Base-by-base conservation (phyloP, 306 rosid genomes). In the Luffa acutangula region DNA sequence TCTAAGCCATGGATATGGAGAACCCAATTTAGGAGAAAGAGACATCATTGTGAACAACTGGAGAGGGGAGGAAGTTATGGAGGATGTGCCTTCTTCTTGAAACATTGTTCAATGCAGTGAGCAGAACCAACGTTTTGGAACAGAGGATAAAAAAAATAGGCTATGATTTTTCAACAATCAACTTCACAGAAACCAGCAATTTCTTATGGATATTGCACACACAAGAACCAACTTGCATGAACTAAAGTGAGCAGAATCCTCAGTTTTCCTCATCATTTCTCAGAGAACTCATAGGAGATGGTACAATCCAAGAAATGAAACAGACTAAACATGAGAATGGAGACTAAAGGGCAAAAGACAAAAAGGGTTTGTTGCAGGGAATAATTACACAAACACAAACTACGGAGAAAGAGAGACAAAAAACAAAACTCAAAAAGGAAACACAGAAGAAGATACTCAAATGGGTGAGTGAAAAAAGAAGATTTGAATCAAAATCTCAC, bases 81-180 rank as follows among this genome's bases (percentile, higher is more conserved):
- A 89, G 64, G 93, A 90, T 9, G 92, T 86, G 37, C 93, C 92
- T 82, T 91, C 97, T 58, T 91, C 93, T 85, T 89, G 93, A 78
- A 87, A 85, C 90, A 87, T 85, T 58, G 88, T 76, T 74, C 78
- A 84, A 84, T 81, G 75, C 37, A 84, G 82, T 84, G 81, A 82
- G 39, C 89, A 78, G 65, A 49, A 69, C 75, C 79, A 62, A 83
- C n/a, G 46, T 82, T 78, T 36, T 83, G 83, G 75, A 85, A 62
- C n/a, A 39, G 73, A 79, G 43, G 66, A 87, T 76, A 43, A 66
- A 87, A 87, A 77, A 59, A 10, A 64, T 45, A 78, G 76, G 63
- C 49, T 31, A 74, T 11, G 62, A 82, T 20, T 34, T 75, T 18
- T 53, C n/a, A 12, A 15, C 36, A 75, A 21, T 58, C 80, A 33